These are phyloP conservation scores for Kodamaea kaohsiungensis DNA, from an alignment of 805 yeast species.

Conservation along the genomic window DNA sequence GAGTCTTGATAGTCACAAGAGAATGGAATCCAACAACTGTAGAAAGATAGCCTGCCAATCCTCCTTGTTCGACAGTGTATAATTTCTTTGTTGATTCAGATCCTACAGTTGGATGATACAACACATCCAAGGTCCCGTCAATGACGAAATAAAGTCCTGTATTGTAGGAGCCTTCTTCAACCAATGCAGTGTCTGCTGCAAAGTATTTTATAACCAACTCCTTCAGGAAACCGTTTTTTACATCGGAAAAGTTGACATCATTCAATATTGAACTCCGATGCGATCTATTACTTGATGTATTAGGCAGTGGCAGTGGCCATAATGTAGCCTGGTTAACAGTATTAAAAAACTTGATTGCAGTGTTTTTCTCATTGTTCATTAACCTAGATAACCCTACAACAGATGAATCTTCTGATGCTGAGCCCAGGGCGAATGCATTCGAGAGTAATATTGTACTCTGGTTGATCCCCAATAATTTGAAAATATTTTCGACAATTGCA, in stretches of 20 bases:
- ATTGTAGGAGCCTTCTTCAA: conserved; percentile 63
- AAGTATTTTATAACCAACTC: conserved; percentile 56
- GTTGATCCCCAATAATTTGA: conserved; percentile 66
- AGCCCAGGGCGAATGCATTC: conserved; percentile 1
- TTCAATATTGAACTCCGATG: neutral
- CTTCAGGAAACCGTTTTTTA: conserved; percentile 60
- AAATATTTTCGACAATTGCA: conserved; percentile 71
- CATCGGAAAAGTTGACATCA: conserved; percentile 40
- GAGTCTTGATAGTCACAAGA: conserved; percentile 67
- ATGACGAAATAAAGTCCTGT: conserved; percentile 81
- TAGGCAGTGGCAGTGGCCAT: neutral
- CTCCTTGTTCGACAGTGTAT: conserved; percentile 70
- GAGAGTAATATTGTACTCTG: conserved; percentile 24
- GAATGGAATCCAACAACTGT: conserved; percentile 79
- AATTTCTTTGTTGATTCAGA: conserved; percentile 31
- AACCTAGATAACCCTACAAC: conserved; percentile 6
- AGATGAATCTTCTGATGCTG: conserved; percentile 4
- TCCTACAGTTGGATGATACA: conserved; percentile 25
- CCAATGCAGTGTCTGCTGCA: conserved; percentile 55
- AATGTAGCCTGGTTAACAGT: conserved; percentile 25
- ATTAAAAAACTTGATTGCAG: conserved; percentile 28
- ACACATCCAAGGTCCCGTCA: conserved; percentile 72
- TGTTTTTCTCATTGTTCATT: conserved; percentile 1
- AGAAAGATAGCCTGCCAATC: conserved; percentile 85
- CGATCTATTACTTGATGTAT: neutral